Evolutionary conservation across 768 basidiomycete species (phyloP), one percentile per base, ranked within the genome.

Genomic region (Melanogaster broomeanus): DNA sequence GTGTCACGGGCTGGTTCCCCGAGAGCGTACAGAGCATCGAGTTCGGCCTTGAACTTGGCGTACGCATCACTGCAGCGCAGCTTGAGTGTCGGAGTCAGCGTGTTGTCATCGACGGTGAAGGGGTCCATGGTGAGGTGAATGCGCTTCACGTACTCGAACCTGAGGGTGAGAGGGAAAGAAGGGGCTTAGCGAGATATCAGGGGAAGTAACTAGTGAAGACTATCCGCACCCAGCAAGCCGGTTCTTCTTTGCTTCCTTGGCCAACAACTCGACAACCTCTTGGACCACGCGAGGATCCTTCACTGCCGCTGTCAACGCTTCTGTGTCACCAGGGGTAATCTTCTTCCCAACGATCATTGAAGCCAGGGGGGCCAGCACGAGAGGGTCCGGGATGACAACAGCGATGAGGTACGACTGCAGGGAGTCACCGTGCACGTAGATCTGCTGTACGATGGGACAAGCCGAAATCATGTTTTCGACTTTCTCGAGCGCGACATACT

Each of bases 401-500:
- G 82, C 94, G 53, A 98, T 73, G 44, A 98, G 77, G 72, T 88
- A 92, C n/a, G 93, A 83, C 66, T 92, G 88, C 42, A 98, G 73
- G 11, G 88, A 80, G 66, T 98, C 93, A 40, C 93, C 97, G 63
- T 99, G 88, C 40, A 98, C 87, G 65, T 87, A 93, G 53, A 96
- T 77, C 63, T 93, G 88, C 33, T 82, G 78, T 48, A 91, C 80
- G 37, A 90, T 62, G 5, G 92, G 84, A 40, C 79, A 80, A 48
- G 84, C 74, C 57, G 77, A 78, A 66, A 93, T 94, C 48, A 82
- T 60, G 63, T 88, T 90, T 72, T 98, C 95, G 45, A 97, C 79
- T 73, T 94, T 97, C 73, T 99, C 96, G 41, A 98, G 78, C 35
- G 96, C 96, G 49, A 99, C 95, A 65, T 98, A 99, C 74, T 99